A percentile compares a stretch with the other conserved stretches of the same genome.
Conservation (phyloP, 2,329 filamentous ascomycete species). For the Trichophyton rubrum region DNA sequence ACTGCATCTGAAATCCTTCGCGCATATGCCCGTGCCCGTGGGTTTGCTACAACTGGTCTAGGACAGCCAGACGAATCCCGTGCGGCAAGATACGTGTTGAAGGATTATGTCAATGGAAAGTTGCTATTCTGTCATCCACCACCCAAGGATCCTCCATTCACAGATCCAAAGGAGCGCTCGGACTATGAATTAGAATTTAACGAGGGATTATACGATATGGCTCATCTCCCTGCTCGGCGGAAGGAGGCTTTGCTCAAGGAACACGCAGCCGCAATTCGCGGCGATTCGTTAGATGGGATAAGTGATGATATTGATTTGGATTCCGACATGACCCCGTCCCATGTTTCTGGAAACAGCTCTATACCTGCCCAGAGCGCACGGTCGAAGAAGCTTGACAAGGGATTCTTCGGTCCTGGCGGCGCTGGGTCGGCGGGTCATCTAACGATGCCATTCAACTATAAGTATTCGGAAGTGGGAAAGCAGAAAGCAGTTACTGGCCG, state of each 20-base stretch:
- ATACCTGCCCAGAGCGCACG: slow-evolving; percentile 50
- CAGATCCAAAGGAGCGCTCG: background rate
- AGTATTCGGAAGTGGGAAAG: slow-evolving; percentile 79
- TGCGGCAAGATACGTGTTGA: slow-evolving; percentile 77
- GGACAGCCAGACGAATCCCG: slow-evolving; percentile 89
- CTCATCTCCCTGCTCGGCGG: slow-evolving; percentile 70
- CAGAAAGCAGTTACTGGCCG: slow-evolving; percentile 65
- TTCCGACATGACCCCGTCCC: slow-evolving; percentile 16
- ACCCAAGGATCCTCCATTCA: slow-evolving; percentile 46
- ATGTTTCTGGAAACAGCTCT: slow-evolving; percentile 7
- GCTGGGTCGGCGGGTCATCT: slow-evolving; percentile 51
- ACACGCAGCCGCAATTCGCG: background rate
- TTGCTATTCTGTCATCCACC: slow-evolving; percentile 85
- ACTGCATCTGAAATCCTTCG: slow-evolving; percentile 74
- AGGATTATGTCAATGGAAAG: slow-evolving; percentile 96
- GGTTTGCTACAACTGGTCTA: slow-evolving; percentile 77
- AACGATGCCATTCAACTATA: slow-evolving; percentile 73
- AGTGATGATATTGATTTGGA: slow-evolving; percentile 26
- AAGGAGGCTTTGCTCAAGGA: slow-evolving; percentile 38
- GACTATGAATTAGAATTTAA: slow-evolving; percentile 55
- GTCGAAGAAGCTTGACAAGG: slow-evolving; percentile 64
- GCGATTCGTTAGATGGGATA: slow-evolving; percentile 23
- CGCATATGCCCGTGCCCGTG: slow-evolving; percentile 77
- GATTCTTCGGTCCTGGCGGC: slow-evolving; percentile 63
- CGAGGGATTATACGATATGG: slow-evolving; percentile 69